Percentiles rank a stretch among this genome's conserved stretches.
phyloP scores from a whole-genome alignment of 1,284 basidiomycete genomes.

The Tilletia caries region DNA sequence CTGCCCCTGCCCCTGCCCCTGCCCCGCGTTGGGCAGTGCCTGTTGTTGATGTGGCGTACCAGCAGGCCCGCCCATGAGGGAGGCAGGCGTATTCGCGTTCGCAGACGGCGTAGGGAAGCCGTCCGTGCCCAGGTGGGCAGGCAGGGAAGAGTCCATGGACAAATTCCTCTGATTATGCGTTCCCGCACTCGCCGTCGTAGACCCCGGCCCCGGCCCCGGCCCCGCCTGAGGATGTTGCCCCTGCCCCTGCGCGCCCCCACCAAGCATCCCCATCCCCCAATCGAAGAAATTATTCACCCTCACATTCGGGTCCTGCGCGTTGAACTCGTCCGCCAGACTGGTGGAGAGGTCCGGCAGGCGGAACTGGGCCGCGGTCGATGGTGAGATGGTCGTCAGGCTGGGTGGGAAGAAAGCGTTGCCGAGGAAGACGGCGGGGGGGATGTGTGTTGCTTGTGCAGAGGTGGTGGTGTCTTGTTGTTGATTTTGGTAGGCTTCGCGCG shows the following conservation, averaged over 20 bases:
- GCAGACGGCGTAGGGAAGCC: too few species aligned
- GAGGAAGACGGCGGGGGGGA: slow-evolving; percentile 16
- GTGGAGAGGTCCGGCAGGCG: slow-evolving; percentile 39
- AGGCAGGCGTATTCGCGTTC: too few species aligned
- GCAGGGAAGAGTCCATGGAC: too few species aligned
- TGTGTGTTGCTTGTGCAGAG: not conserved
- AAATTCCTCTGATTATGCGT: too few species aligned
- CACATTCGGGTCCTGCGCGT: slow-evolving; percentile 24
- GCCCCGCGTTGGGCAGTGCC: too few species aligned
- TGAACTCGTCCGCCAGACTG: slow-evolving; percentile 40
- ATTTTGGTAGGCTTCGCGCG: not conserved
- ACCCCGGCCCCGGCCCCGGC: too few species aligned
- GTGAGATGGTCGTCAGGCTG: slow-evolving; percentile 19
- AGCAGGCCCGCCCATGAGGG: not conserved
- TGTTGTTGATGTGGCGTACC: not conserved
- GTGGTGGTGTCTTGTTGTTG: not conserved
- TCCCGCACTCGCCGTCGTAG: not conserved
- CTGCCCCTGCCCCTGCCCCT: not conserved
- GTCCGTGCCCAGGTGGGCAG: too few species aligned
- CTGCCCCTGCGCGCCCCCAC: not conserved
- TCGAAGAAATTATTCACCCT: slow-evolving; percentile 13
- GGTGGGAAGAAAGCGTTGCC: slow-evolving; percentile 30
- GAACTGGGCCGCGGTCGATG: slow-evolving; percentile 27
- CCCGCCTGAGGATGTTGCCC: not conserved
- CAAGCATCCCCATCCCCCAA: slow-evolving; percentile 12